Evolutionary conservation across 2,329 filamentous ascomycete genomes (phyloP).

Genomic region (Epichloe sylvatica): DNA sequence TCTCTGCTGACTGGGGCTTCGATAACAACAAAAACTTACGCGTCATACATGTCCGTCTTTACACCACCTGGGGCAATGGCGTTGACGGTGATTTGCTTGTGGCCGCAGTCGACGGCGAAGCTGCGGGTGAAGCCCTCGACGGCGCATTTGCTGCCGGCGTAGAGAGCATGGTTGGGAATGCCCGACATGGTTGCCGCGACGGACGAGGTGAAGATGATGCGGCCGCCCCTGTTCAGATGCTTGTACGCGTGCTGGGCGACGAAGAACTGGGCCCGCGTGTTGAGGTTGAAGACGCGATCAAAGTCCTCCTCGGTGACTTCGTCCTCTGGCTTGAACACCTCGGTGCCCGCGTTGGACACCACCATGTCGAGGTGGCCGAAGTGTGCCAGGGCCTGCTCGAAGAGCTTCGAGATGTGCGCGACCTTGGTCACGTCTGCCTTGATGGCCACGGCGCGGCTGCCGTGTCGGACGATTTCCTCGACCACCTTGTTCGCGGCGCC

Average conservation of each 20-base stretch:
- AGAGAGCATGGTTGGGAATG: conserved; percentile 58
- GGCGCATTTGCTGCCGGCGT: conserved; percentile 62
- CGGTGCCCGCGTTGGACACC: conserved; percentile 56
- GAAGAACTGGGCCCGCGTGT: conserved; percentile 58
- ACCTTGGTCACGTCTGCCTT: conserved; percentile 56
- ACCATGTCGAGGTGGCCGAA: conserved; percentile 58
- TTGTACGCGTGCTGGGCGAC: conserved; percentile 58
- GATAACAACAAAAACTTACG: too few relatives aligned
- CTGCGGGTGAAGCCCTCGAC: conserved; percentile 65
- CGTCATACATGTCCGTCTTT: conserved; percentile 48
- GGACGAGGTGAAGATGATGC: conserved; percentile 59
- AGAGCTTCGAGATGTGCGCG: conserved; percentile 46
- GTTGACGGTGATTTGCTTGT: conserved; percentile 55
- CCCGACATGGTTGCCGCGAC: conserved; percentile 39
- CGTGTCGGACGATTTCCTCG: conserved; percentile 38
- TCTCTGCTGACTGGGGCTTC: too few relatives aligned
- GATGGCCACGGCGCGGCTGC: conserved; percentile 48
- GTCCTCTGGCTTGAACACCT: conserved; percentile 53
- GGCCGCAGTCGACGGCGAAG: conserved; percentile 57
- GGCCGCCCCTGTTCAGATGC: conserved; percentile 51
- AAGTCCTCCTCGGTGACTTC: conserved; percentile 58
- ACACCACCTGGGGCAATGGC: conserved; percentile 53
- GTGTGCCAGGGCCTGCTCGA: conserved; percentile 46
- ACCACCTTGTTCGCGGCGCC: conserved; percentile 43
- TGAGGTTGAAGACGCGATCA: conserved; percentile 56